Evolutionary conservation across 495 filamentous ascomycete species (phyloP), one percentile per base, ranked within the genome.

Genomic region (Penicillium coffeae): DNA sequence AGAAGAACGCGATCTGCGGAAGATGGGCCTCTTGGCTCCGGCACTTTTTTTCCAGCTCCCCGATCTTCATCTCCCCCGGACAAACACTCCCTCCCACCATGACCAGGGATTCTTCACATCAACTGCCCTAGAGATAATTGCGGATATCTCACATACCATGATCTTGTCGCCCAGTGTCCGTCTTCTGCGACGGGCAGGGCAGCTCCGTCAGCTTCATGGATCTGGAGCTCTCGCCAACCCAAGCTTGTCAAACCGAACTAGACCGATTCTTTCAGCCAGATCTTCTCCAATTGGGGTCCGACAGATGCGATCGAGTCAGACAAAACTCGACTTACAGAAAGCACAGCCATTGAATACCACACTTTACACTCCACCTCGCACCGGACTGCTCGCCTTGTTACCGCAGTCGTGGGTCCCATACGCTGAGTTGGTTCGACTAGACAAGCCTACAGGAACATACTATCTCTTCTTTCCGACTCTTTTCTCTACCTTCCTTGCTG

Each of bases 391-490:
- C 45, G 89, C 92, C 2, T 69, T 65, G 39, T 77, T 98, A 25
- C 93, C 93, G 7, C 43, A 60, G 13, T 79, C 86, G 47, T 85
- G 86, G 78, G 77, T 96, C 45, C 93, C 93, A 2, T 96, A 96
- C 59, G 93, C 87, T n/a, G 93, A 98, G 59, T 79, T 98, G 15
- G 75, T 89, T 54, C 85, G 93, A 13, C 80, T 97, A 54, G 91
- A 98, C 70, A 97, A 97, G 69, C 93, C 93, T 18, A 83, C 88
- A 0, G 93, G 93, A 55, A 89, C 92, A 36, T 91, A 93, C 70
- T 97, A 97, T 67, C 86, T 98, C 21, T 96, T 86, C 77, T 89
- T 96, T 60, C 93, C 93, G 13, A 96, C 92, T 59, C 75, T 94
- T 30, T 98, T 92, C 71, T 94, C 89, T 27, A 95, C 92, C 0